phyloP scores from a whole-genome alignment of 2,329 filamentous ascomycete species.

The Phialophora chinensis region DNA sequence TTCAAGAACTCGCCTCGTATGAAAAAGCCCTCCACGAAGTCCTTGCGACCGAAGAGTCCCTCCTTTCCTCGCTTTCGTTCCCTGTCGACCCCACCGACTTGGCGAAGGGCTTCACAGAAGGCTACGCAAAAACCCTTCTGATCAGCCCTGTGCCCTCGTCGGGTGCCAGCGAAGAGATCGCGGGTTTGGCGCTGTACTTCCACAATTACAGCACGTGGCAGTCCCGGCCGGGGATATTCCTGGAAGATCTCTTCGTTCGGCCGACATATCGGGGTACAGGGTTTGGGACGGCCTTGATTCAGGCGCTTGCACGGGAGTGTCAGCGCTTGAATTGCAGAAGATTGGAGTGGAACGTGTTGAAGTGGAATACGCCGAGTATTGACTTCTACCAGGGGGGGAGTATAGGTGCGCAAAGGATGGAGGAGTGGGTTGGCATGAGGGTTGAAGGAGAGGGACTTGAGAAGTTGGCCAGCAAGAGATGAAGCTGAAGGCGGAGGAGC shows the following conservation, averaged over 20 bases:
- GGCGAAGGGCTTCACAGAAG: conserved; percentile 47
- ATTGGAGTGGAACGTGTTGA: conserved; percentile 88
- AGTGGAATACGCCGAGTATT: conserved; percentile 91
- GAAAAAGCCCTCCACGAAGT: conserved; percentile 77
- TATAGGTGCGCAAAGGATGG: conserved; percentile 53
- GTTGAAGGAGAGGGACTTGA: conserved; percentile 53
- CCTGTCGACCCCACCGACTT: conserved; percentile 51
- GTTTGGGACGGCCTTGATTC: conserved; percentile 78
- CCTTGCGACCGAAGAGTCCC: conserved; percentile 76
- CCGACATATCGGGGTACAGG: conserved; percentile 73
- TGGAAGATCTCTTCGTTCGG: conserved; percentile 90
- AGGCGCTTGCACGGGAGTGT: conserved; percentile 79
- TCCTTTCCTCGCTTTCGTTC: conserved; percentile 79
- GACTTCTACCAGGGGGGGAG: conserved; percentile 70
- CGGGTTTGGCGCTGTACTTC: conserved; percentile 88
- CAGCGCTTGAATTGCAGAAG: conserved; percentile 73
- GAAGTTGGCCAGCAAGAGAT: conserved; percentile 44
- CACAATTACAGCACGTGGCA: conserved; percentile 97
- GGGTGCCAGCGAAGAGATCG: conserved; percentile 52
- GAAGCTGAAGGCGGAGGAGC: not conserved
- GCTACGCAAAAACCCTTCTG: conserved; percentile 77
- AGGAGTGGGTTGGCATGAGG: conserved; percentile 59
- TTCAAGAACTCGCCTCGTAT: conserved; percentile 85
- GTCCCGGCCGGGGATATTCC: conserved; percentile 83
- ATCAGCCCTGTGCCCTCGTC: conserved; percentile 57